These are phyloP conservation scores for Chrysosporium queenslandicum DNA, from an alignment of 2,329 filamentous ascomycete species.

Conservation along the genomic window DNA sequence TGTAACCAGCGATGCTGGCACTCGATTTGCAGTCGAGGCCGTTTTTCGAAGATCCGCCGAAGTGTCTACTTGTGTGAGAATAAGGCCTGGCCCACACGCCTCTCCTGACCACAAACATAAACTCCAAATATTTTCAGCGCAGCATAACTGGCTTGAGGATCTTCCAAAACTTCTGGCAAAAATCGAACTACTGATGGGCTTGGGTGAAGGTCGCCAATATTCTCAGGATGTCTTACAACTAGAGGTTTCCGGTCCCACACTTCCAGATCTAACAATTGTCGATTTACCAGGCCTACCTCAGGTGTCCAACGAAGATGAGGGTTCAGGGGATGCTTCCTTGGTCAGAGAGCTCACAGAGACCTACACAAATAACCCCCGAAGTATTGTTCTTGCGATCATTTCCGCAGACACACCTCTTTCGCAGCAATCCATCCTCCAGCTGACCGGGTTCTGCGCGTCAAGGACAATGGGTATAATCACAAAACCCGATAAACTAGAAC, in stretches of 20 bases:
- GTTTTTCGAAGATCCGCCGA: constrained; percentile 35
- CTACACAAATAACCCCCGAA: constrained; percentile 37
- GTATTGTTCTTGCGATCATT: constrained; percentile 41
- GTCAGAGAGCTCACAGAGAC: constrained; percentile 39
- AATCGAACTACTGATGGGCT: constrained; percentile 20
- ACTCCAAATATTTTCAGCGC: constrained; percentile 18
- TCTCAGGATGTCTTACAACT: constrained; percentile 46
- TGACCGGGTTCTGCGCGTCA: constrained; percentile 27
- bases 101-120: constrained; percentile 18
- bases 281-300: constrained; percentile 52
- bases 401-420: constrained; percentile 36
- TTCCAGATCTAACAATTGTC: constrained; percentile 52
- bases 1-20: constrained; percentile 44
- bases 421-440: constrained; percentile 34
- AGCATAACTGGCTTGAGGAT: constrained; percentile 19
- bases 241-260: constrained; percentile 50
- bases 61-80: constrained; percentile 20
- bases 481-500: constrained; percentile 35
- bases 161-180: constrained; percentile 23
- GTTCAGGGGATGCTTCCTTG: constrained; percentile 43
- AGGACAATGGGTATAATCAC: constrained; percentile 41
- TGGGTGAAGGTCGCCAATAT: constrained; percentile 20
- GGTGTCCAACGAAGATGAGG: constrained; percentile 46
- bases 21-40: constrained; percentile 51
- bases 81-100: constrained; percentile 20